phyloP scores from a whole-genome alignment of 2,329 filamentous ascomycete species.

The Epicoccum sorghinum region DNA sequence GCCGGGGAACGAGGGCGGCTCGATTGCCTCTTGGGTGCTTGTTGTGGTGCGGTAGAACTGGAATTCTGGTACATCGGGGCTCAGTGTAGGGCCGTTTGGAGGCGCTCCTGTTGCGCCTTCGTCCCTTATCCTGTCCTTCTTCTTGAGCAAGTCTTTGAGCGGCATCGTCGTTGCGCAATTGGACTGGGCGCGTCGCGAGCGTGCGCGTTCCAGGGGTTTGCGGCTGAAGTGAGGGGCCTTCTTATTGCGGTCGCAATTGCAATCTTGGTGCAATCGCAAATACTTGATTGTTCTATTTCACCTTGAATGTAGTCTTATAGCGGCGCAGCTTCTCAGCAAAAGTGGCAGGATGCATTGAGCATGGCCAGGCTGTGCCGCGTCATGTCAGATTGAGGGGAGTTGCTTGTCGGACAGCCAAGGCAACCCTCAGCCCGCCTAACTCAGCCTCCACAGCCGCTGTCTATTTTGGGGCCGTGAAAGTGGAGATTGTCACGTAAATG shows the following conservation, averaged over 20 bases:
- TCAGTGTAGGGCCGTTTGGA: conserved; percentile 29
- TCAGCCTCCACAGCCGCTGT: conserved; percentile 33
- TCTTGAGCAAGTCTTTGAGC: conserved; percentile 66
- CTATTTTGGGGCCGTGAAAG: conserved; percentile 7
- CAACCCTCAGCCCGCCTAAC: conserved; percentile 28
- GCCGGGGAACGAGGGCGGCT: conserved; percentile 65
- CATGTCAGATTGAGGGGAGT: conserved; percentile 16
- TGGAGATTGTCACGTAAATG: background rate
- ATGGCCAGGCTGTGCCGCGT: conserved; percentile 23
- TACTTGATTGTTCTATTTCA: conserved; percentile 25
- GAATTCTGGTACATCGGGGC: conserved; percentile 63
- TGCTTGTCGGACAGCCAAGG: conserved; percentile 20
- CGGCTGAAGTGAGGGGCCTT: conserved; percentile 12
- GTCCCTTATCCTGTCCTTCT: conserved; percentile 64
- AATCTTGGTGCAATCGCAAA: conserved; percentile 3
- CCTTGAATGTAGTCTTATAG: conserved; percentile 41
- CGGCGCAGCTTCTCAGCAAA: conserved; percentile 34
- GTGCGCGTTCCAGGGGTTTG: conserved; percentile 19
- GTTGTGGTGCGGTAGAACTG: conserved; percentile 87
- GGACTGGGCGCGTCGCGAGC: conserved; percentile 18
- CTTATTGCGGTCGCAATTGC: conserved; percentile 11
- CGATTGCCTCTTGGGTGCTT: conserved; percentile 76
- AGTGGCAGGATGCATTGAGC: conserved; percentile 33
- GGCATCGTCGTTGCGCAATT: conserved; percentile 55
- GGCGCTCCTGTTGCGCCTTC: conserved; percentile 43